phyloP scores from a whole-genome alignment of 805 yeast species.

The Scheffersomyces spartinae region DNA sequence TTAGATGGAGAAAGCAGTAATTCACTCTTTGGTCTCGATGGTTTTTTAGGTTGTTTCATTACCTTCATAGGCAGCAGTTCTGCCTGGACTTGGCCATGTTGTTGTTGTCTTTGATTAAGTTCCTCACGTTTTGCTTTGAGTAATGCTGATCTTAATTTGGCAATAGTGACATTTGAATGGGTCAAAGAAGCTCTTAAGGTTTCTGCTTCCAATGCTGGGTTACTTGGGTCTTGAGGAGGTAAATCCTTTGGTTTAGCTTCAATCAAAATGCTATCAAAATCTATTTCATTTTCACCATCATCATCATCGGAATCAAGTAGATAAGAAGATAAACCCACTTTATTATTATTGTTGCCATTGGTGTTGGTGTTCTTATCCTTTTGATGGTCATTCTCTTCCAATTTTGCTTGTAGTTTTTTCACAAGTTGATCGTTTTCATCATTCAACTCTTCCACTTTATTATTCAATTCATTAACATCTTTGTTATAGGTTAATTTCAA shows the following conservation, averaged over 20 bases:
- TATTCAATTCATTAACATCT: constrained; percentile 38
- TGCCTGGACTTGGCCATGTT: too few relatives aligned
- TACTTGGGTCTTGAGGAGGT: constrained; percentile 22
- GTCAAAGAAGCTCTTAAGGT: constrained; percentile 52
- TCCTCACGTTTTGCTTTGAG: constrained; percentile 33
- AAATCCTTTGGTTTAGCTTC: constrained; percentile 15
- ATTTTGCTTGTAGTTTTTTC: constrained; percentile 15
- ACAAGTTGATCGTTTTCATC: constrained; percentile 57
- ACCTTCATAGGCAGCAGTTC: constrained; percentile 9
- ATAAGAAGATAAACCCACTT: too few relatives aligned
- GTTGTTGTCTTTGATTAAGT: too few relatives aligned
- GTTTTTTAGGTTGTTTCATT: constrained; percentile 5
- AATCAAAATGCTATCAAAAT: constrained; percentile 20
- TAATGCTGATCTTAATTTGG: constrained; percentile 43
- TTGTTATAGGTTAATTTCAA: constrained; percentile 22
- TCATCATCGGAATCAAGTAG: constrained; percentile 5
- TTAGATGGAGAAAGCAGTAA: too few relatives aligned
- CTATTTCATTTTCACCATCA: constrained; percentile 22
- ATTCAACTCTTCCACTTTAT: constrained; percentile 46
- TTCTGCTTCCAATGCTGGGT: constrained; percentile 47
- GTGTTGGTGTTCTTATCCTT: constrained; percentile 2
- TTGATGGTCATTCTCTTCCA: constrained; percentile 2
- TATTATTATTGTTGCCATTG: too few relatives aligned
- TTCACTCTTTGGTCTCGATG: too few relatives aligned
- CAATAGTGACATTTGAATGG: constrained; percentile 52